Percentiles rank a stretch among this genome's conserved stretches.
phyloP scores from a whole-genome alignment of 805 yeast genomes.

The Debaryomyces prosopidis region DNA sequence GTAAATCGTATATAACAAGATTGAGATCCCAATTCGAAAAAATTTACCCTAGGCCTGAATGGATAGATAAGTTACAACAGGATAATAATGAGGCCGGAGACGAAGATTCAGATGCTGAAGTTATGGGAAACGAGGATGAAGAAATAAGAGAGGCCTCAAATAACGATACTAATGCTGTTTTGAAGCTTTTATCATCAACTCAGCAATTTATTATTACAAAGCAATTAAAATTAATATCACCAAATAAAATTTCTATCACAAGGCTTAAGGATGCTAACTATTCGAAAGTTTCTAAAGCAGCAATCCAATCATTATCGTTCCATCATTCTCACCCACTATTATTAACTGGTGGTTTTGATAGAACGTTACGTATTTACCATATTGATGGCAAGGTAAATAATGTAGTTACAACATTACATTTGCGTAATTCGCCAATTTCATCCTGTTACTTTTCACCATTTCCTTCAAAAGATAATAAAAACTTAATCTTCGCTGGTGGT shows the following conservation, averaged over 20 bases:
- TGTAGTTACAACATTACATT: conserved; percentile 77
- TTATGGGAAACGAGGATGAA: conserved; percentile 22
- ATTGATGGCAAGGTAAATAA: conserved; percentile 85
- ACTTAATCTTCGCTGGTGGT: conserved; percentile 78
- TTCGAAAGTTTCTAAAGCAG: conserved; percentile 67
- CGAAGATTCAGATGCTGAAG: conserved; percentile 12
- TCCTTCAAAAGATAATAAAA: conserved; percentile 30
- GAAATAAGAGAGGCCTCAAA: conserved; percentile 18
- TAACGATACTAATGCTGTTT: conserved; percentile 30
- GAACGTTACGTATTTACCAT: conserved; percentile 82
- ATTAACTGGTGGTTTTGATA: conserved; percentile 90
- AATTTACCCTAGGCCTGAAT: conserved; percentile 80
- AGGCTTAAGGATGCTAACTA: conserved; percentile 86
- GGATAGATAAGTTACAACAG: conserved; percentile 56
- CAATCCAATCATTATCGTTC: conserved; percentile 82
- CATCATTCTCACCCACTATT: conserved; percentile 83
- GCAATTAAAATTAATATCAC: conserved; percentile 60
- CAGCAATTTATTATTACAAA: conserved; percentile 43
- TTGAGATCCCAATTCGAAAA: conserved; percentile 69
- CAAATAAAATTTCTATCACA: conserved; percentile 70
- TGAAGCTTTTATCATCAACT: conserved; percentile 31
- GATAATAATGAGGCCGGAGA: conserved; percentile 28
- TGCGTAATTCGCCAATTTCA: conserved; percentile 78
- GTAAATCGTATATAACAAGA: conserved; percentile 61
- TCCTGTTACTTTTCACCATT: conserved; percentile 62